Conservation (phyloP, 2,329 filamentous ascomycete species). For the Fusarium albosuccineum region DNA sequence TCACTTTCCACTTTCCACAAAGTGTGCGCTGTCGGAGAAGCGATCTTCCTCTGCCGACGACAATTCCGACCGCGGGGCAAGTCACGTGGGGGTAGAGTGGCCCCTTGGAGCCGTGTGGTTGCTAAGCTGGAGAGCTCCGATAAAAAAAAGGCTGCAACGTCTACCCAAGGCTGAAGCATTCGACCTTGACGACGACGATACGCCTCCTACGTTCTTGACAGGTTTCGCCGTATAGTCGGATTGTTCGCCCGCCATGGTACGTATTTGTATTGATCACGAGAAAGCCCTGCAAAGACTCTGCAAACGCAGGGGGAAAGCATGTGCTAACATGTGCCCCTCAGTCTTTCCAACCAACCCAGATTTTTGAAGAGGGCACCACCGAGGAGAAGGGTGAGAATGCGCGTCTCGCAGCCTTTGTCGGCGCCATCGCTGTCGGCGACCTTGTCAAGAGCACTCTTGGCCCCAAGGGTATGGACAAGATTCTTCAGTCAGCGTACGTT, state of each 20-base stretch:
- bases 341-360: conserved; percentile 91
- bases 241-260: conserved; percentile 45
- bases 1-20: conserved; percentile 51
- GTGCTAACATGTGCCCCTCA: conserved; percentile 49
- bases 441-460: conserved; percentile 97
- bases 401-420: conserved; percentile 96
- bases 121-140: conserved; percentile 44
- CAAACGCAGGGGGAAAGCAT: background rate
- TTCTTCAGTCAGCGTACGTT: conserved; percentile 90
- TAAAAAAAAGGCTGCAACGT: conserved; percentile 48
- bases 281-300: background rate
- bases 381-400: conserved; percentile 99
- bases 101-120: conserved; percentile 40
- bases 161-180: conserved; percentile 49
- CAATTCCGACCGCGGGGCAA: conserved; percentile 54
- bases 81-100: conserved; percentile 52
- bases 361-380: conserved; percentile 96
- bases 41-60: conserved; percentile 53
- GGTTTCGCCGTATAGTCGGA: conserved; percentile 40
- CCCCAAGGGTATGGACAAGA: conserved; percentile 99
- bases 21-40: conserved; percentile 58
- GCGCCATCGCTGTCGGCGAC: conserved; percentile 97
- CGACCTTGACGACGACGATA: conserved; percentile 44
- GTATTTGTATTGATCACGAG: conserved; percentile 5
- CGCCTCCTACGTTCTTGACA: conserved; percentile 35